phyloP scores from a whole-genome alignment of 331 rosid genomes.

The Saraca asoca region DNA sequence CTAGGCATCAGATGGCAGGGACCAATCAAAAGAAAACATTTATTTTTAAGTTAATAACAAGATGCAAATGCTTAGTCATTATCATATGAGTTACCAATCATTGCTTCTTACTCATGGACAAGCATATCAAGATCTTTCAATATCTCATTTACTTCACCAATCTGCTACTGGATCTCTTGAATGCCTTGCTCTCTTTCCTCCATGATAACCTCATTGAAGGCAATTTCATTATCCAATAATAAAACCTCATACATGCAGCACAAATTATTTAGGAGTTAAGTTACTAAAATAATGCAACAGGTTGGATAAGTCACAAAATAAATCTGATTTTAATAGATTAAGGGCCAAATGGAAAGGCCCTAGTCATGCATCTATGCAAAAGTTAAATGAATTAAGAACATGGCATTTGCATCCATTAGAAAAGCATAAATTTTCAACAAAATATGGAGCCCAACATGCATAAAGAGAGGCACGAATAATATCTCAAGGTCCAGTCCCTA shows the following conservation, averaged over 20 bases:
- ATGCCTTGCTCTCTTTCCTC: constrained; percentile 99
- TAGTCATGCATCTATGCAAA: too few relatives aligned
- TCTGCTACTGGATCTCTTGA: constrained; percentile 97
- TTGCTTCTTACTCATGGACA: constrained; percentile 95
- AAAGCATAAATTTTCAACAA: too few relatives aligned
- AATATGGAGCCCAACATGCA: too few relatives aligned
- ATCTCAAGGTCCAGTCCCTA: too few relatives aligned
- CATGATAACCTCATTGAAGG: constrained; percentile 90
- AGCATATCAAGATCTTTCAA: constrained; percentile 97
- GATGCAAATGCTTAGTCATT: too few relatives aligned
- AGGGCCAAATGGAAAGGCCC: too few relatives aligned
- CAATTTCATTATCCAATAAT: constrained; percentile 88
- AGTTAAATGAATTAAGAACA: too few relatives aligned
- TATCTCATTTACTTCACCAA: constrained; percentile 96
- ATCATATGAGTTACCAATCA: constrained; percentile 67
- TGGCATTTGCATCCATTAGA: too few relatives aligned
- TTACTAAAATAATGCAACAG: too few relatives aligned
- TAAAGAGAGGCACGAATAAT: too few relatives aligned
- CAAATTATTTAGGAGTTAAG: constrained; percentile 34
- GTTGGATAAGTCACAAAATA: too few relatives aligned
- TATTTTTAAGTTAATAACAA: background rate
- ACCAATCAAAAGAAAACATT: constrained; percentile 9
- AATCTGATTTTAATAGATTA: too few relatives aligned
- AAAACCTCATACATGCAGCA: constrained; percentile 87
- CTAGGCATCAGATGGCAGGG: constrained; percentile 36